Conservation (phyloP, 441 rosid species). For the Biscutella laevigata region DNA sequence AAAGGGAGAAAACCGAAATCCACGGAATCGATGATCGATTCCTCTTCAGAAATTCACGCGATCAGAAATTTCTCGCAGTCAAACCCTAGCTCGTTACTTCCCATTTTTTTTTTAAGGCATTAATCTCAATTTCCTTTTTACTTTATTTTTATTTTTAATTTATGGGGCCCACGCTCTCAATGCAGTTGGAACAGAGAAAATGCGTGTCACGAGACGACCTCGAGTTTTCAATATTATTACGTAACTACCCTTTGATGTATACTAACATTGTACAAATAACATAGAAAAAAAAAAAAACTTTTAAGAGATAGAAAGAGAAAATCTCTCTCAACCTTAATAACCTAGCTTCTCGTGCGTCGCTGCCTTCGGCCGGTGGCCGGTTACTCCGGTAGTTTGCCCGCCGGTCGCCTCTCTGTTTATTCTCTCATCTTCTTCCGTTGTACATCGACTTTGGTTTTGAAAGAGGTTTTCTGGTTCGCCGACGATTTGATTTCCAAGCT, state of each 20-base stretch:
- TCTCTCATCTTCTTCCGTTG: too few species aligned
- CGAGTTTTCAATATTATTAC: slow-evolving; percentile 12
- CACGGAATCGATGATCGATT: slow-evolving; percentile 39
- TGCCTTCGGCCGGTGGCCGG: too few species aligned
- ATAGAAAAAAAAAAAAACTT: too few species aligned
- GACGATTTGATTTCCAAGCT: too few species aligned
- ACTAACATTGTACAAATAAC: not conserved
- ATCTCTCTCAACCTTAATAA: too few species aligned
- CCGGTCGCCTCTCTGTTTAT: too few species aligned
- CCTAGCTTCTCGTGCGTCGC: too few species aligned
- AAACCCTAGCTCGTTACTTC: slow-evolving; percentile 45
- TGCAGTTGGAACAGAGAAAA: slow-evolving; percentile 18
- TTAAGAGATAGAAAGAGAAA: too few species aligned
- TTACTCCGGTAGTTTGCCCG: too few species aligned
- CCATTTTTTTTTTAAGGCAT: not conserved
- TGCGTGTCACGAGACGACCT: slow-evolving; percentile 3
- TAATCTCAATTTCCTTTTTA: not conserved
- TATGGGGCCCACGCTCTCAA: slow-evolving; percentile 16
- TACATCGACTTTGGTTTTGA: too few species aligned
- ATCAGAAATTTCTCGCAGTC: slow-evolving; percentile 32
- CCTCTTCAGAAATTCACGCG: slow-evolving; percentile 35
- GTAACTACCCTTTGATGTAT: not conserved
- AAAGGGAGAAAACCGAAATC: slow-evolving; percentile 29
- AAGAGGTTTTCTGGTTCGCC: too few species aligned
- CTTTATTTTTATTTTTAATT: not conserved